These are phyloP conservation scores for Rosellinia necatrix DNA, from an alignment of 2,329 filamentous ascomycete genomes.

Conservation along the genomic window DNA sequence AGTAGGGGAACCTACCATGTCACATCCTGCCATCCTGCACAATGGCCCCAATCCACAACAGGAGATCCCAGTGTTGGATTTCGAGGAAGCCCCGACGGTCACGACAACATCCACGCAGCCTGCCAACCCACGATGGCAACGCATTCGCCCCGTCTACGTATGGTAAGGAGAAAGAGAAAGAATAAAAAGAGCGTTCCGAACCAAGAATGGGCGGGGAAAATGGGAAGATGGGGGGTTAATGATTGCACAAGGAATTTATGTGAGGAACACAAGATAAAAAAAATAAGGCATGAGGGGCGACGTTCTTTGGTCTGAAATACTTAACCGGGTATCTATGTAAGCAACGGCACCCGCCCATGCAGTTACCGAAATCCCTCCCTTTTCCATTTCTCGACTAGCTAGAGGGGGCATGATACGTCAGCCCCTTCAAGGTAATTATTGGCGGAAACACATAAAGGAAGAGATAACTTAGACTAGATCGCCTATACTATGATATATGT, in stretches of 20 bases:
- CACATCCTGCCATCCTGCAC: conserved; percentile 20
- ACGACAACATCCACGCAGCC: background rate
- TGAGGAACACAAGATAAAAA: background rate
- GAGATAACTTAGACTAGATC: background rate
- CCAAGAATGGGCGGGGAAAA: conserved; percentile 8
- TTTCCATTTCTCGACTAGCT: conserved; percentile 4
- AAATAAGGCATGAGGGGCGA: background rate
- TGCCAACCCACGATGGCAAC: conserved; percentile 22
- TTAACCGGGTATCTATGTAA: conserved; percentile 21
- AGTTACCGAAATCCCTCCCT: conserved; percentile 9
- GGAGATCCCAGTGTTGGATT: conserved; percentile 14
- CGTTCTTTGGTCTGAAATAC: conserved; percentile 26
- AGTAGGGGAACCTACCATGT: conserved; percentile 25
- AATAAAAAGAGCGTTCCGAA: no score
- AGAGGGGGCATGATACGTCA: background rate
- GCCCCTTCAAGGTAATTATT: background rate
- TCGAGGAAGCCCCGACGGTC: conserved; percentile 26
- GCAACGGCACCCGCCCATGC: conserved; percentile 8
- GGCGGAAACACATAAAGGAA: background rate
- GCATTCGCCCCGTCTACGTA: conserved; percentile 27
- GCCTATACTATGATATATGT: background rate
- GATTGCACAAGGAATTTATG: conserved; percentile 11
- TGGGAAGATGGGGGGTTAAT: conserved; percentile 1
- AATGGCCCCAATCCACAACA: background rate
- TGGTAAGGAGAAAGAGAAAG: conserved; percentile 10